phyloP scores from a whole-genome alignment of 2,329 filamentous ascomycete species.

The Alternaria arbusti region DNA sequence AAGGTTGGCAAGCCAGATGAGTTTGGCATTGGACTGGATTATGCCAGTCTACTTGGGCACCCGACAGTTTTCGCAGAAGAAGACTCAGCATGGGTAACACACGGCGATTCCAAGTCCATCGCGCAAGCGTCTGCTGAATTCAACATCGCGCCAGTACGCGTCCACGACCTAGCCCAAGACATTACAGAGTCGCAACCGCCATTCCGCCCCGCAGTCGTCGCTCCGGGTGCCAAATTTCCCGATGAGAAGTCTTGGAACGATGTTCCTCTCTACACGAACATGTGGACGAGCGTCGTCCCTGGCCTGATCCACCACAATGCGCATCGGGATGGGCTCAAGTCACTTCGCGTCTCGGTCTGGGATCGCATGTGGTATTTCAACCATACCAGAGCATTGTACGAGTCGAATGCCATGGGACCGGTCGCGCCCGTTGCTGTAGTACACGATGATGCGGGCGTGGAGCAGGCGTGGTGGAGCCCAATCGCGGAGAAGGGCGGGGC shows the following conservation, averaged over 20 bases:
- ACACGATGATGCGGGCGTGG: neutral
- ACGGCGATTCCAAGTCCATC: neutral
- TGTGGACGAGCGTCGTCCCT: neutral
- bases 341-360: neutral
- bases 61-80: conserved; percentile 1
- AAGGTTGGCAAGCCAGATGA: neutral
- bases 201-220: neutral
- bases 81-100: neutral
- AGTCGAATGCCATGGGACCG: neutral
- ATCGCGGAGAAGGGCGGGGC: conserved; percentile 4
- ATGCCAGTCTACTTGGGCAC: neutral
- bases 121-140: neutral
- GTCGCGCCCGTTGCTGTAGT: neutral
- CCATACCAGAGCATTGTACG: neutral
- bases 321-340: neutral
- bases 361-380: conserved; percentile 4
- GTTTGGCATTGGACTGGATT: neutral
- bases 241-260: neutral
- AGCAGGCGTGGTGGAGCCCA: conserved; percentile 5
- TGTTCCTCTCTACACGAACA: conserved; percentile 1
- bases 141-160: neutral
- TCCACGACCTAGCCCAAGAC: neutral
- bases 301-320: neutral
- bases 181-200: neutral
- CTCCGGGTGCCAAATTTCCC: neutral